Evolutionary conservation across 73 alveolate genomes (phyloP).

Genomic region (Tetrahymena thermophila): DNA sequence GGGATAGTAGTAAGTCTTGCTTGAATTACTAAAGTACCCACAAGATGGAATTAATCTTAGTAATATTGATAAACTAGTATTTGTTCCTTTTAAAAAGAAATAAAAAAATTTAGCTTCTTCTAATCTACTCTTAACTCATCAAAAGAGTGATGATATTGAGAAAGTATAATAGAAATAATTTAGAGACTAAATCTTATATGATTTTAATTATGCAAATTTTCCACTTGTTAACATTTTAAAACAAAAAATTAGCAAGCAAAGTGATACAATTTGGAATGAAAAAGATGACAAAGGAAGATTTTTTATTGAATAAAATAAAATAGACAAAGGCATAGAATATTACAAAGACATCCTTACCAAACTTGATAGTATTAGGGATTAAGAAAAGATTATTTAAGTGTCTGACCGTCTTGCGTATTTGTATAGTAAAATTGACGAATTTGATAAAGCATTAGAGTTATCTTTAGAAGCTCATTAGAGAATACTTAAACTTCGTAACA

Average conservation of each 20-base stretch:
- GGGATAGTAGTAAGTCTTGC: not conserved
- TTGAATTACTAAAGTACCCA: not conserved
- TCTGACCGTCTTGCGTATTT: not conserved
- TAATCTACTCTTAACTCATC: not conserved
- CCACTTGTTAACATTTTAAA: not conserved
- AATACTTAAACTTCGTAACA: not conserved
- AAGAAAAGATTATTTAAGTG: not conserved
- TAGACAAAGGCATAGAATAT: not conserved
- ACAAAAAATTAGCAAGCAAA: not conserved
- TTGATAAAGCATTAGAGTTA: not conserved
- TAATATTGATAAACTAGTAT: not conserved
- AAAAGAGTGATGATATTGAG: not conserved
- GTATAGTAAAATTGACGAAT: not conserved
- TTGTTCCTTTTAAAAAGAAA: not conserved
- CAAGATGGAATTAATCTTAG: not conserved
- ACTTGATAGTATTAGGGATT: not conserved
- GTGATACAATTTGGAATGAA: not conserved
- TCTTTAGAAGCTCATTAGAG: not conserved
- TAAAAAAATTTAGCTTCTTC: not conserved
- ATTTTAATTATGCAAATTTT: not conserved
- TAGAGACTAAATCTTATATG: not conserved
- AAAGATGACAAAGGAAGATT: not conserved
- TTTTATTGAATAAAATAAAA: not conserved
- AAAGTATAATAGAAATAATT: too few species aligned
- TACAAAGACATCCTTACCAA: not conserved